Conservation (phyloP, 495 filamentous ascomycete species). For the Staphylotrichum tortipilum region DNA sequence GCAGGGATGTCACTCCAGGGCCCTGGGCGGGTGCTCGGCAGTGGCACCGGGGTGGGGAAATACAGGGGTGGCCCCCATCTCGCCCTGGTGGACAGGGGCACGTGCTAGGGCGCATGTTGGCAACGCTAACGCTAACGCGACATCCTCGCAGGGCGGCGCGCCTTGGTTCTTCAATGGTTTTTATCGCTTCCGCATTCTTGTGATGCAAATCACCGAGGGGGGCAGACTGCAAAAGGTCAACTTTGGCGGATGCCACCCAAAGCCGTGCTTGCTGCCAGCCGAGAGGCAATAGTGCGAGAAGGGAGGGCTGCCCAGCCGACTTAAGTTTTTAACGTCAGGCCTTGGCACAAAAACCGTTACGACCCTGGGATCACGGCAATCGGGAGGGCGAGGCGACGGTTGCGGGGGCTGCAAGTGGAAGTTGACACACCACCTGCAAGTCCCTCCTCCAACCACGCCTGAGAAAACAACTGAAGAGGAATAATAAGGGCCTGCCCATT, state of each 20-base stretch:
- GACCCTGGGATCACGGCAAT: not conserved
- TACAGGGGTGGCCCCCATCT: not conserved
- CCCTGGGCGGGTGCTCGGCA: no score
- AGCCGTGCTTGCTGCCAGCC: not conserved
- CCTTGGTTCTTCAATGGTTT: conserved; percentile 3
- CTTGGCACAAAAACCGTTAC: conserved; percentile 9
- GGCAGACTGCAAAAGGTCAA: not conserved
- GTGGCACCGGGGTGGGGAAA: not conserved
- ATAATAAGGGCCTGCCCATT: conserved; percentile 1
- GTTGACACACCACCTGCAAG: no score
- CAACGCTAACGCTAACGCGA: not conserved
- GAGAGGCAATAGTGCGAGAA: not conserved
- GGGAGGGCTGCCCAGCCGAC: no score
- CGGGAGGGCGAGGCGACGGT: no score
- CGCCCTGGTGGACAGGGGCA: no score
- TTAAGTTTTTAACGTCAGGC: no score
- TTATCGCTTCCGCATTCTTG: not conserved
- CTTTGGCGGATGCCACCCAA: not conserved
- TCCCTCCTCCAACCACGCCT: no score
- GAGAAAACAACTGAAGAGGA: not conserved
- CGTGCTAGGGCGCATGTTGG: no score
- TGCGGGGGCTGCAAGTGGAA: no score
- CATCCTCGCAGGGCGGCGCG: not conserved
- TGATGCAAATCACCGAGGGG: conserved; percentile 2
- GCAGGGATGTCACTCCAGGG: no score